A percentile compares a stretch with the other conserved stretches of the same genome.
Conservation (phyloP, 768 basidiomycete species). For the Trichaptum fuscoviolaceum region DNA sequence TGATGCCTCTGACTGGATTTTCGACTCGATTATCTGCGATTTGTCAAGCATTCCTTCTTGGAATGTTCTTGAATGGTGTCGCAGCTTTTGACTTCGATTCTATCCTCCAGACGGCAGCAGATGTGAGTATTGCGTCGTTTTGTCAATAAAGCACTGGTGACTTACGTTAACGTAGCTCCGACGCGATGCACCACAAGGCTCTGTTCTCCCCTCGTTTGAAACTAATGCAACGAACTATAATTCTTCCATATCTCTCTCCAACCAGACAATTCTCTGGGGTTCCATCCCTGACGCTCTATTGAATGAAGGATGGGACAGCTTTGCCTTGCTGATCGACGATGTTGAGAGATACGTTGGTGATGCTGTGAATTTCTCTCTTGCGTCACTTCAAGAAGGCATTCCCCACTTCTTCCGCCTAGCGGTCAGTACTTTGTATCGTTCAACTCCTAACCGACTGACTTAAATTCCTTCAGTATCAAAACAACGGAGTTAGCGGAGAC, state of each 20-base stretch:
- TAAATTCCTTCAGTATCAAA: slow-evolving; percentile 21
- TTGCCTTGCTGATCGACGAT: slow-evolving; percentile 78
- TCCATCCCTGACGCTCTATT: slow-evolving; percentile 30
- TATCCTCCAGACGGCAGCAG: slow-evolving; percentile 68
- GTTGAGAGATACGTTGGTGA: slow-evolving; percentile 73
- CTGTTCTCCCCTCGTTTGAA: slow-evolving; percentile 62
- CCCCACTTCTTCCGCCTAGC: slow-evolving; percentile 80
- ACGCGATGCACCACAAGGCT: slow-evolving; percentile 66
- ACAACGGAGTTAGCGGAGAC: slow-evolving; percentile 43
- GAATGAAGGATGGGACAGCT: slow-evolving; percentile 63
- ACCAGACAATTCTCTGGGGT: slow-evolving; percentile 57
- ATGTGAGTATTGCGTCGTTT: slow-evolving; percentile 39
- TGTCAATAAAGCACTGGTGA: slow-evolving; percentile 4
- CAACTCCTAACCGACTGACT: slow-evolving; percentile 5
- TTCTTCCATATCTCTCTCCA: slow-evolving; percentile 42
- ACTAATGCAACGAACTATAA: slow-evolving; percentile 73
- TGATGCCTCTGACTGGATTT: slow-evolving; percentile 76
- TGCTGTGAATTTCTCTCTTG: slow-evolving; percentile 67
- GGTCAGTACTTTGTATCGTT: slow-evolving; percentile 37
- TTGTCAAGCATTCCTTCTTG: slow-evolving; percentile 77
- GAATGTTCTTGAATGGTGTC: slow-evolving; percentile 75
- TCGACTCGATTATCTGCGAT: slow-evolving; percentile 76
- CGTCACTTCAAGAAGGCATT: slow-evolving; percentile 49
- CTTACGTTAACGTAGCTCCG: slow-evolving; percentile 45
- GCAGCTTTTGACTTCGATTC: slow-evolving; percentile 78